Conservation (phyloP, 441 rosid species). For the Biscutella laevigata region DNA sequence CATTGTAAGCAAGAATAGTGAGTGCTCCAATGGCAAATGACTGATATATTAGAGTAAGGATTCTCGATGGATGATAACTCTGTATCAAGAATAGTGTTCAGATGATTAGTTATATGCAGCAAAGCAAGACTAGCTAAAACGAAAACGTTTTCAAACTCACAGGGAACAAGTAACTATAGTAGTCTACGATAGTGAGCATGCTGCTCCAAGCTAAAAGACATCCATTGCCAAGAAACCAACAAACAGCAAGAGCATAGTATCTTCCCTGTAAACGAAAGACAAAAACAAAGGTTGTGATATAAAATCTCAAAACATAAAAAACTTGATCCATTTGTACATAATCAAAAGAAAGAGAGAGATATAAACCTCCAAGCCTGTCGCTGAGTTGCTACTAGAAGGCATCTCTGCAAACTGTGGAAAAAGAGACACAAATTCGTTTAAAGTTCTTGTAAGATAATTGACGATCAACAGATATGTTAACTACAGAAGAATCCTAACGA, state of each 20-base stretch:
- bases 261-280: conserved; percentile 35
- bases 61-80: conserved; percentile 71
- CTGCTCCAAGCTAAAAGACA: conserved; percentile 58
- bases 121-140: neutral
- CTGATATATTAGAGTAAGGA: conserved; percentile 55
- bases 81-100: conserved; percentile 10
- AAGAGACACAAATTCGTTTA: no score
- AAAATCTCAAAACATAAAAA: neutral
- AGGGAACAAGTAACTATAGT: conserved; percentile 42
- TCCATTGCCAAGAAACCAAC: conserved; percentile 67
- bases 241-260: conserved; percentile 32
- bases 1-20: conserved; percentile 40
- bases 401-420: no score
- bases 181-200: conserved; percentile 55
- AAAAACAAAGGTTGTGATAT: neutral
- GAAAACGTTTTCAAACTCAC: conserved; percentile 14
- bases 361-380: no score
- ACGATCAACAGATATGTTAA: no score
- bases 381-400: no score
- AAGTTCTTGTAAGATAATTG: no score
- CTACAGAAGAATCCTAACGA: no score
- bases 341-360: no score
- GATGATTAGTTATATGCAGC: neutral
- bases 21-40: conserved; percentile 49
- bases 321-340: no score